Evolutionary conservation across 2,329 filamentous ascomycete species (phyloP).

Genomic region (Biscogniauxia sp.): DNA sequence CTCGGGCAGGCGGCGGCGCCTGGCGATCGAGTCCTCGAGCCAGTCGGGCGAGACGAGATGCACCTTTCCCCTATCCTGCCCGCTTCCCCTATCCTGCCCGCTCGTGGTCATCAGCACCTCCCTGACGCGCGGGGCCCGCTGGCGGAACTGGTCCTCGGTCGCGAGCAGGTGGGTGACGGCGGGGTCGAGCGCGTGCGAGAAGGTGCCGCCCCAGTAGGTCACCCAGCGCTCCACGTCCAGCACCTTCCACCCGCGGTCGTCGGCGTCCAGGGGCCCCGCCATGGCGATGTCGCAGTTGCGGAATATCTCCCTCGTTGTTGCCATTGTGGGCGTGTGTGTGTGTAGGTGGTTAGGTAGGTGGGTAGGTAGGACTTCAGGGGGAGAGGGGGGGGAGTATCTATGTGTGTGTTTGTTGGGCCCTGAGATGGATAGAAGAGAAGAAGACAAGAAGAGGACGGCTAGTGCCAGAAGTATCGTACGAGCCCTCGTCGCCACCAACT

Average conservation of each 20-base stretch:
- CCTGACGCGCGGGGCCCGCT: slow-evolving; percentile 40
- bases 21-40: slow-evolving; percentile 47
- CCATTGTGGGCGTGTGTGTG: not conserved
- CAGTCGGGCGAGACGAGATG: slow-evolving; percentile 50
- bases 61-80: slow-evolving; percentile 14
- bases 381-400: no score
- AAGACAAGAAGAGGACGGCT: not conserved
- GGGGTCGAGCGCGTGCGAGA: slow-evolving; percentile 48
- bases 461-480: no score
- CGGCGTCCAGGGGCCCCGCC: slow-evolving; percentile 53
- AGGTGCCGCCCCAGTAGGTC: slow-evolving; percentile 57
- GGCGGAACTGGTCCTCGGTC: slow-evolving; percentile 59
- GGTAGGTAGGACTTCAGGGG: no score
- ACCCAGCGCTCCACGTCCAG: slow-evolving; percentile 67
- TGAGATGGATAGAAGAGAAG: not conserved
- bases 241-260: slow-evolving; percentile 36
- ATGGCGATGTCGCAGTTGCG: slow-evolving; percentile 52
- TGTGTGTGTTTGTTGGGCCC: not conserved
- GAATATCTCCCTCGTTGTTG: slow-evolving; percentile 42
- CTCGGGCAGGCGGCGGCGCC: slow-evolving; percentile 27
- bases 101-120: slow-evolving; percentile 37
- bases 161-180: slow-evolving; percentile 72
- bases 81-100: slow-evolving; percentile 21
- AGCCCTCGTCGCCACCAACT: no score
- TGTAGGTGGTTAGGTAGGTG: no score